A percentile compares a stretch with the other conserved stretches of the same genome.
These are phyloP conservation scores for Globisporangium canariense DNA, from an alignment of 352 stramenopile species.

Conservation along the genomic window DNA sequence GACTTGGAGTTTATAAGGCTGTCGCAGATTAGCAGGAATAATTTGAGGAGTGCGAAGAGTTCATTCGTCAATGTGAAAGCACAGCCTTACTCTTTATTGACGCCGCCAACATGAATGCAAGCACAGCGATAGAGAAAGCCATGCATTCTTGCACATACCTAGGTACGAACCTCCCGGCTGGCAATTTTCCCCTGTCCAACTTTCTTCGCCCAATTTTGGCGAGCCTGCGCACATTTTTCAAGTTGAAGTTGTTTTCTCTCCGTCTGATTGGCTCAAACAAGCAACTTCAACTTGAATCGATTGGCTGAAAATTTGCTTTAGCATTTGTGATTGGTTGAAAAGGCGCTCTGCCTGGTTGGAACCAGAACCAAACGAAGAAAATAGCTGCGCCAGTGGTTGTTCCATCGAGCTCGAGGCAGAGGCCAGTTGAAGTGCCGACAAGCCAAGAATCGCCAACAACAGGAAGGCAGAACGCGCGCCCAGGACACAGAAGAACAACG, in stretches of 20 bases:
- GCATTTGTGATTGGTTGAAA: slow-evolving; percentile 5
- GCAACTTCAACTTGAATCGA: neutral
- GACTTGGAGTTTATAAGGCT: neutral
- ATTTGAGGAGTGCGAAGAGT: no score
- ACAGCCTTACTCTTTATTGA: neutral
- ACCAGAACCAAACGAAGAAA: slow-evolving; percentile 22
- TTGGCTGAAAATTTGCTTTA: slow-evolving; percentile 4
- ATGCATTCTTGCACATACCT: neutral
- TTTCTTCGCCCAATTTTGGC: slow-evolving; percentile 15
- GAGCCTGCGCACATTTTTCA: slow-evolving; percentile 8
- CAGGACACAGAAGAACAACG: neutral
- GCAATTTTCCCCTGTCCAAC: no score
- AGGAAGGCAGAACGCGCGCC: neutral
- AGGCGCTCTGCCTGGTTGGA: neutral
- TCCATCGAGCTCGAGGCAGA: slow-evolving; percentile 2
- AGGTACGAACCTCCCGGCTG: no score
- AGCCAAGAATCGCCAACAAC: neutral
- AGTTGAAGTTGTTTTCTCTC: slow-evolving; percentile 32
- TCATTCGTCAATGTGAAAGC: no score
- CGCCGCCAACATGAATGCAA: no score
- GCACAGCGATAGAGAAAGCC: neutral
- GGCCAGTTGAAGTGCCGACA: slow-evolving; percentile 2
- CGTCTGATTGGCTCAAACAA: slow-evolving; percentile 26
- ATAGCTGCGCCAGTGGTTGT: slow-evolving; percentile 9
- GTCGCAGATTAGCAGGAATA: neutral